phyloP scores from a whole-genome alignment of 1,284 basidiomycete species.

The Cutaneotrichosporon sp. region DNA sequence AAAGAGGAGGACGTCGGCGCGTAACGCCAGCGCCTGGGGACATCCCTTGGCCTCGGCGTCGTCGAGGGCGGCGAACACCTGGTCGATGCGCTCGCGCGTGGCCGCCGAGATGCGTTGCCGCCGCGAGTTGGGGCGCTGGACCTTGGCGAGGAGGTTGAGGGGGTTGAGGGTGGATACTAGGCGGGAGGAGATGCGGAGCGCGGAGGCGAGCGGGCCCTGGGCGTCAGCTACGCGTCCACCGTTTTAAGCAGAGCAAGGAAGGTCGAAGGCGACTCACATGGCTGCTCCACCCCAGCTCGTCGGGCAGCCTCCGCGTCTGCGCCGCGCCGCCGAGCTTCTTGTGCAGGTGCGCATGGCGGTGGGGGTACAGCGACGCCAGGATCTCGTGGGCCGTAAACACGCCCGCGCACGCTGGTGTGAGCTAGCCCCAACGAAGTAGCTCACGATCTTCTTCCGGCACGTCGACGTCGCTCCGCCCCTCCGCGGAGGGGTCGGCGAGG shows the following conservation, averaged over 20 bases:
- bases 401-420: constrained; percentile 29
- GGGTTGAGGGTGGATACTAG: constrained; percentile 42
- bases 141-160: constrained; percentile 10
- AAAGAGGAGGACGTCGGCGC: constrained; percentile 68
- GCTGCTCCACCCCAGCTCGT: constrained; percentile 42
- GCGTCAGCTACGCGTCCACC: neutral
- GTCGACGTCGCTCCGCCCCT: neutral
- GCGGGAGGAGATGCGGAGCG: constrained; percentile 39
- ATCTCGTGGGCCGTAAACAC: constrained; percentile 36
- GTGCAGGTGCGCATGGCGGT: constrained; percentile 30
- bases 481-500: neutral
- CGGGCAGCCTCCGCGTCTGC: constrained; percentile 32
- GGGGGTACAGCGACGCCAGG: constrained; percentile 32
- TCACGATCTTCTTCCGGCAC: constrained; percentile 5
- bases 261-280: no score
- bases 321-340: constrained; percentile 27
- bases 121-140: constrained; percentile 17
- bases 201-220: constrained; percentile 45
- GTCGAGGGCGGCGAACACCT: constrained; percentile 71
- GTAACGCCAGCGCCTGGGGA: constrained; percentile 68
- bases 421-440: neutral
- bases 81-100: constrained; percentile 59
- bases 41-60: constrained; percentile 78
- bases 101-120: constrained; percentile 20
- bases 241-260: no score